Base-by-base conservation (phyloP, 495 filamentous ascomycete genomes). In the Hypoxylon perforatum region DNA sequence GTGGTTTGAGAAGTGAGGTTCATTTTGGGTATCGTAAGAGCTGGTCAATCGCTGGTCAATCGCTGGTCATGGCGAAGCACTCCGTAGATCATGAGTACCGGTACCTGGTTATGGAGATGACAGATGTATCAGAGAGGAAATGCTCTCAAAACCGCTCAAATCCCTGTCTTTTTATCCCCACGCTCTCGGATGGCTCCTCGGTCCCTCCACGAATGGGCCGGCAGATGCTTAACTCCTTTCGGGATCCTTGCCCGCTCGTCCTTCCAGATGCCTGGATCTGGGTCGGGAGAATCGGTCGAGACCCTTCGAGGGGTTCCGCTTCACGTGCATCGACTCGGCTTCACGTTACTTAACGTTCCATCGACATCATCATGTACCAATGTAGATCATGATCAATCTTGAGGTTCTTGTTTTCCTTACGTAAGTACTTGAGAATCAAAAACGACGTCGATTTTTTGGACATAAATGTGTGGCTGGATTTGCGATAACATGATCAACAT, bases 71-170 rank as follows among this genome's bases (percentile, higher is more conserved):
- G 11, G 30, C 30, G 8, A 33, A 33, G 8, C 30, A 33, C 30
- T 9, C 30, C 30, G 3, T 1, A 4, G 30, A 33, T 33, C 30
- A 28, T 10, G 3, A 8, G 54, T 46, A 57, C 54, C 28, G 22
- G 17, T 57, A 46, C 39, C 8, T 35, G 30, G n/a, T 10, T 19
- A 9, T 49, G 19, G 14, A 50, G 47, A 15, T 28, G 1, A 44
- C n/a, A 1, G 25, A 23, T n/a, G 50, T 44, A 42, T 33, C 25
- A 33, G n/a, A 39, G 57, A 22, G 39, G 51, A 69, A 69, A 69
- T 33, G 21, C 47, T 56, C 66, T 69, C 66, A 69, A 69, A 69
- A 12, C 66, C 44, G 55, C 66, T 69, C 66, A 52, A 0, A 33
- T 48, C 60, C 65, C 48, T 69, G 55, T 48, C 44, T 7, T 15